A percentile compares a stretch with the other conserved stretches of the same genome.
phyloP scores from a whole-genome alignment of 2,329 filamentous ascomycete species.

The Trichoderma pleuroti region DNA sequence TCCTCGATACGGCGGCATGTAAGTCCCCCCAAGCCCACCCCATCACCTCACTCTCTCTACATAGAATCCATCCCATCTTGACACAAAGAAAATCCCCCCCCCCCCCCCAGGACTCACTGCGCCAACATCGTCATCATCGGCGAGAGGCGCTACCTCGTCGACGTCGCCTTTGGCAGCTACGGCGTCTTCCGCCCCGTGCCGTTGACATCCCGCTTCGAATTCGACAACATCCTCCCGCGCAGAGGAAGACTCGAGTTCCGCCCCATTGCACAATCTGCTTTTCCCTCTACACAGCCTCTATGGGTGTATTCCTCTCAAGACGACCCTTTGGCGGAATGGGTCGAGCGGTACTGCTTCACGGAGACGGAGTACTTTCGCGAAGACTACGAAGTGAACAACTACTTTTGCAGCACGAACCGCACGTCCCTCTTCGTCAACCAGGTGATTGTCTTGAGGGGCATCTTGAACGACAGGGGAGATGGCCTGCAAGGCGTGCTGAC shows the following conservation, averaged over 20 bases:
- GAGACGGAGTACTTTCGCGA: slow-evolving; percentile 46
- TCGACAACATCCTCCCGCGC: slow-evolving; percentile 41
- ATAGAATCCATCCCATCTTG: slow-evolving; percentile 9
- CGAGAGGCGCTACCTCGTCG: slow-evolving; percentile 46
- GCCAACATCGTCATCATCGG: slow-evolving; percentile 56
- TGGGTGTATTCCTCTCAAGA: slow-evolving; percentile 39
- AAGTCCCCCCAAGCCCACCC: neutral
- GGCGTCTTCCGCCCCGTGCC: slow-evolving; percentile 33
- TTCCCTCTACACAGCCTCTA: slow-evolving; percentile 31
- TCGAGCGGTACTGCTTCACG: slow-evolving; percentile 49
- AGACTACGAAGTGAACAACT: slow-evolving; percentile 49
- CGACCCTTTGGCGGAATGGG: slow-evolving; percentile 37
- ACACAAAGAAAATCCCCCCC: slow-evolving; percentile 19
- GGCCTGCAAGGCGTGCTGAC: slow-evolving; percentile 38
- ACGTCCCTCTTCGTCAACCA: slow-evolving; percentile 38
- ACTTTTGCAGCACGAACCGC: slow-evolving; percentile 34
- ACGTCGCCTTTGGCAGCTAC: slow-evolving; percentile 59
- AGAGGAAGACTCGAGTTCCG: slow-evolving; percentile 43
- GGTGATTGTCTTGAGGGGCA: slow-evolving; percentile 35
- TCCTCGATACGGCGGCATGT: slow-evolving; percentile 10
- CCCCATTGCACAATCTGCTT: slow-evolving; percentile 31
- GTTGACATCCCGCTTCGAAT: slow-evolving; percentile 26
- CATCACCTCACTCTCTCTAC: neutral
- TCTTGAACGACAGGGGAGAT: slow-evolving; percentile 24
- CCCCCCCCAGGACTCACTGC: slow-evolving; percentile 53